These are phyloP conservation scores for Rhipidocladum racemiflorum DNA, from an alignment of 176 grass and related monocot genomes.

Conservation along the genomic window DNA sequence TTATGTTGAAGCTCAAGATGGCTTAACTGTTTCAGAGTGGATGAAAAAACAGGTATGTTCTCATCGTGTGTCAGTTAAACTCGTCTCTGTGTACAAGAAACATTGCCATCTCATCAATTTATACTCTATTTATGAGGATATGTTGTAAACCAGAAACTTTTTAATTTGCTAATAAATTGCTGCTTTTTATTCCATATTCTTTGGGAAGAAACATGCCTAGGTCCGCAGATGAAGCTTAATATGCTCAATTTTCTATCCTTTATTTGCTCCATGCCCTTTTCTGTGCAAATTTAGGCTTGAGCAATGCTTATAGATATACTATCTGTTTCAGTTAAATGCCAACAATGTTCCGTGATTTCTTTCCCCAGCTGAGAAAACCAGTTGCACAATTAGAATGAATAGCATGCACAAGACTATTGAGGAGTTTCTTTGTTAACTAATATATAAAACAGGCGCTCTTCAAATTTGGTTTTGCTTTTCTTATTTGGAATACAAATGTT, in stretches of 20 bases:
- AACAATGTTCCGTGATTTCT: not conserved
- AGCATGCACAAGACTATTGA: not conserved
- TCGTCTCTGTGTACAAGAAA: not conserved
- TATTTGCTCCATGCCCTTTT: conserved; percentile 4
- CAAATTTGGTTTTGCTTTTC: conserved; percentile 13
- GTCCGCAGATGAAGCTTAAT: conserved; percentile 16
- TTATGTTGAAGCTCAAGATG: conserved; percentile 99
- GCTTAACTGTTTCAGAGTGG: conserved; percentile 82
- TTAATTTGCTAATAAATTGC: not conserved
- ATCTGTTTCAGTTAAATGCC: not conserved
- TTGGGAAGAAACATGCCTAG: conserved; percentile 3
- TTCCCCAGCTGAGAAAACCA: not conserved
- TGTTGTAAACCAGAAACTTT: not conserved
- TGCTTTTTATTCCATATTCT: conserved; percentile 23
- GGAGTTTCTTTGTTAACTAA: conserved; percentile 16
- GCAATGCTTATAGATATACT: conserved; percentile 17
- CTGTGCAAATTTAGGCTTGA: conserved; percentile 21
- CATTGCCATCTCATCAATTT: conserved; percentile 8
- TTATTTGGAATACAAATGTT: conserved; percentile 4
- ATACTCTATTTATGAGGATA: not conserved
- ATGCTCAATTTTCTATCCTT: conserved; percentile 8
- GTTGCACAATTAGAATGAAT: not conserved
- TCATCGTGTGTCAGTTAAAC: not conserved
- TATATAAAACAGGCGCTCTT: not conserved
- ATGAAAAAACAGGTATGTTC: conserved; percentile 80